These are phyloP conservation scores for Metarhizium robertsii DNA, from an alignment of 2,329 filamentous ascomycete genomes.

Conservation along the genomic window DNA sequence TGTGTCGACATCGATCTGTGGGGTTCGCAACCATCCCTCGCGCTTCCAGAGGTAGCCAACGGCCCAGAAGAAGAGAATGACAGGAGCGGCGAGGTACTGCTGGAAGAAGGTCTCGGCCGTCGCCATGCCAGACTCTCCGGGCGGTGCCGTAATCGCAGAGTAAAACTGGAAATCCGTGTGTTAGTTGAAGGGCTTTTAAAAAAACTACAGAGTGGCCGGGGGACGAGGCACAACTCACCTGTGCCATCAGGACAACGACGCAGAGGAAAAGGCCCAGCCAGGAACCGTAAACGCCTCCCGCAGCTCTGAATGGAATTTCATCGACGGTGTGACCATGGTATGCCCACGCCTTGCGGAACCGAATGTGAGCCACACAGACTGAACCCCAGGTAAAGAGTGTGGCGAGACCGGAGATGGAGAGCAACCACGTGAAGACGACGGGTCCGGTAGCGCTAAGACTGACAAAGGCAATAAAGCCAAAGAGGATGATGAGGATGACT, in stretches of 20 bases:
- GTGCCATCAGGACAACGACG: conserved; percentile 43
- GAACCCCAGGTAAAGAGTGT: conserved; percentile 57
- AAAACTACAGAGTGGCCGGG: neutral
- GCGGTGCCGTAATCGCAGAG: conserved; percentile 32
- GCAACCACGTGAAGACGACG: conserved; percentile 52
- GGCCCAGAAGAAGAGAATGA: conserved; percentile 47
- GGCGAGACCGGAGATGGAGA: conserved; percentile 50
- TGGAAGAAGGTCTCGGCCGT: conserved; percentile 45
- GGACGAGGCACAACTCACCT: conserved; percentile 26
- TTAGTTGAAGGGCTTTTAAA: neutral
- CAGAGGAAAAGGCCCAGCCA: conserved; percentile 52
- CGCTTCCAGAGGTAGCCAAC: conserved; percentile 59
- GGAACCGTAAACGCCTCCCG: conserved; percentile 53
- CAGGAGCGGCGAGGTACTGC: conserved; percentile 42
- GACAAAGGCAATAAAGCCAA: conserved; percentile 21
- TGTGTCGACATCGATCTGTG: conserved; percentile 58
- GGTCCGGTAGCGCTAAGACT: conserved; percentile 32
- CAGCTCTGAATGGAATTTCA: conserved; percentile 56
- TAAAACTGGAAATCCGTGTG: conserved; percentile 30
- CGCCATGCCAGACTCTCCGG: conserved; percentile 22
- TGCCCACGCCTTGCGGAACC: conserved; percentile 52
- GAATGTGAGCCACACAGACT: conserved; percentile 55
- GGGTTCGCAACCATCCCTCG: conserved; percentile 44
- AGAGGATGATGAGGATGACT: conserved; percentile 16
- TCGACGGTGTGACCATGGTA: conserved; percentile 50